Evolutionary conservation across 305 asterid species (phyloP).

Genomic region (Solanum hybrid): DNA sequence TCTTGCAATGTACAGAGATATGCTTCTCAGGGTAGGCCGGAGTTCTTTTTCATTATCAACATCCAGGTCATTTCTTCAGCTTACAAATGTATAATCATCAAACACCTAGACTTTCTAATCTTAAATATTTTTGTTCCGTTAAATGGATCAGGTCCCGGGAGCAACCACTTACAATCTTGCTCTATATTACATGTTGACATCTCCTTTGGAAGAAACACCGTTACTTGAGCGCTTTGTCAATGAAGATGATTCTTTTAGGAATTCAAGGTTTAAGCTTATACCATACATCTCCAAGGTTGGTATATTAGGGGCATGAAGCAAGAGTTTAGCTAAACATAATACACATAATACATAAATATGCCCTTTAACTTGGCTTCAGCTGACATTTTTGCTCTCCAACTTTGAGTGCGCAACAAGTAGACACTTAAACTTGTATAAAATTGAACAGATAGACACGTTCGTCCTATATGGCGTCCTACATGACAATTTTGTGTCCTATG

Average conservation of each 20-base stretch:
- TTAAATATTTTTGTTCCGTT: neutral
- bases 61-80: constrained; percentile 44
- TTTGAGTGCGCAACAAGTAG: neutral
- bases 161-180: constrained; percentile 46
- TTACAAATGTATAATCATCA: neutral
- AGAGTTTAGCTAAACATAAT: neutral
- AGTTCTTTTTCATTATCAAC: constrained; percentile 63
- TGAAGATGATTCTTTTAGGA: constrained; percentile 77
- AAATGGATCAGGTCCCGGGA: constrained; percentile 57
- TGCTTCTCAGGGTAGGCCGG: constrained; percentile 45
- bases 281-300: constrained; percentile 77
- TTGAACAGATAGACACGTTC: neutral
- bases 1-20: constrained; percentile 37
- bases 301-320: neutral
- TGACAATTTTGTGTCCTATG: neutral
- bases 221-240: constrained; percentile 64
- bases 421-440: neutral
- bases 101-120: neutral
- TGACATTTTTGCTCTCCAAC: neutral
- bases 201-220: constrained; percentile 59
- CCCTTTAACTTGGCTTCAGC: neutral
- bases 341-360: neutral
- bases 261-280: constrained; percentile 86
- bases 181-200: constrained; percentile 57
- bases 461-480: neutral